Evolutionary conservation across 2,329 filamentous ascomycete genomes (phyloP).

Genomic region (Pseudogymnoascus verrucosus): DNA sequence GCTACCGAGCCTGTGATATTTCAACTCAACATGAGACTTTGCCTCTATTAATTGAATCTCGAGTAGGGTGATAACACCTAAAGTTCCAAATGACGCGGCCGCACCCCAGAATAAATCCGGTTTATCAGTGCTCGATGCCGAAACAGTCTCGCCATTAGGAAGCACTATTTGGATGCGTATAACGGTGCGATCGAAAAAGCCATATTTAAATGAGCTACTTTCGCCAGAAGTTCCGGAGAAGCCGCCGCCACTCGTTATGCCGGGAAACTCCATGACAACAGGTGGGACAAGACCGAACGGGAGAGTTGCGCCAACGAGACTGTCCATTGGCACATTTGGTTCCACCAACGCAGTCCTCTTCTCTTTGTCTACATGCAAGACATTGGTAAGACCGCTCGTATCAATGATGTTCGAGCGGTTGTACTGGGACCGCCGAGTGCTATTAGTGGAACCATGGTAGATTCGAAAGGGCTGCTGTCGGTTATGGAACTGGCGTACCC

Average conservation of each 20-base stretch:
- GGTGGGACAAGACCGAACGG: slow-evolving; percentile 48
- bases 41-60: slow-evolving; percentile 39
- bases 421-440: slow-evolving; percentile 31
- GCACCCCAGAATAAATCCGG: slow-evolving; percentile 48
- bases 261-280: slow-evolving; percentile 65
- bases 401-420: slow-evolving; percentile 35
- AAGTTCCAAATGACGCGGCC: slow-evolving; percentile 46
- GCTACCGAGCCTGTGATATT: slow-evolving; percentile 39
- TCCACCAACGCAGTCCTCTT: slow-evolving; percentile 48
- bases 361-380: slow-evolving; percentile 35
- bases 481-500: slow-evolving; percentile 39
- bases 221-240: slow-evolving; percentile 61
- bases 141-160: slow-evolving; percentile 46
- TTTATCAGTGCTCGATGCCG: slow-evolving; percentile 37
- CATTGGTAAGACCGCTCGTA: slow-evolving; percentile 38
- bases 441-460: slow-evolving; percentile 49
- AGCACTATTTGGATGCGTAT: slow-evolving; percentile 56
- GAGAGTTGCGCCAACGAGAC: slow-evolving; percentile 49
- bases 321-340: slow-evolving; percentile 63
- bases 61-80: slow-evolving; percentile 50
- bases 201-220: slow-evolving; percentile 57
- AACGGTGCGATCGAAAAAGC: slow-evolving; percentile 58
- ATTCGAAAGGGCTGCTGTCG: slow-evolving; percentile 43
- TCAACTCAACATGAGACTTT: background rate
- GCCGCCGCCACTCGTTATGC: slow-evolving; percentile 60